A percentile compares a stretch with the other conserved stretches of the same genome.
phyloP scores from a whole-genome alignment of 768 basidiomycete genomes.

The Leccinum imitatum region DNA sequence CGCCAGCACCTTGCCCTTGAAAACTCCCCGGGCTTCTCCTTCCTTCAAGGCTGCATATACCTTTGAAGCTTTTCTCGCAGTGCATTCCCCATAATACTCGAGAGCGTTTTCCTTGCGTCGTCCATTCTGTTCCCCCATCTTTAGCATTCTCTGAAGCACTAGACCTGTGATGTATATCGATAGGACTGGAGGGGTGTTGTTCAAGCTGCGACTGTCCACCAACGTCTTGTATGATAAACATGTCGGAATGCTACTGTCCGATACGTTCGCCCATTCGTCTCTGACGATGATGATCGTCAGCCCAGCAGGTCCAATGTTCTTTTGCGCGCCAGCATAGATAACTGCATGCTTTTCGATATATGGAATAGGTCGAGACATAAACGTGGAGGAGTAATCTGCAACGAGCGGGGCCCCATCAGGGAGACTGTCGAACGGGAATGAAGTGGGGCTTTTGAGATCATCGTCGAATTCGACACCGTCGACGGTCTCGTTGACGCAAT shows the following conservation, averaged over 20 bases:
- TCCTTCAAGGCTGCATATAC: constrained; percentile 72
- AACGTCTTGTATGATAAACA: constrained; percentile 82
- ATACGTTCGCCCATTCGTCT: constrained; percentile 71
- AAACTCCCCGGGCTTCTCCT: constrained; percentile 69
- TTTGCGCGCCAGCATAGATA: constrained; percentile 96
- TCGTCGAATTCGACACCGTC: constrained; percentile 87
- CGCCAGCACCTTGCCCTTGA: constrained; percentile 67
- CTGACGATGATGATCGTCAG: constrained; percentile 91
- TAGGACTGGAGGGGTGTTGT: constrained; percentile 93
- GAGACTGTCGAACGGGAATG: constrained; percentile 84
- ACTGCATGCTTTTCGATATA: constrained; percentile 86
- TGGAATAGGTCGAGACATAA: constrained; percentile 93
- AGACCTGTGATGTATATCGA: constrained; percentile 88
- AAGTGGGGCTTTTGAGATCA: constrained; percentile 49
- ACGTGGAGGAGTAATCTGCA: constrained; percentile 93
- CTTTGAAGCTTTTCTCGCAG: constrained; percentile 71
- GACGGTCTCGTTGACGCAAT: constrained; percentile 99
- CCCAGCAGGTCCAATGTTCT: constrained; percentile 95
- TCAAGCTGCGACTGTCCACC: constrained; percentile 71
- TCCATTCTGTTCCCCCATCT: constrained; percentile 24
- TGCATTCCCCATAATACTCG: constrained; percentile 60
- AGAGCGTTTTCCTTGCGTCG: constrained; percentile 55
- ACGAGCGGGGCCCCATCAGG: constrained; percentile 72
- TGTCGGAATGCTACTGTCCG: constrained; percentile 80
- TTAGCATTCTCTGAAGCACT: constrained; percentile 70